These are phyloP conservation scores for Monosporozyma yasuniensis DNA, from an alignment of 805 yeast species.

Conservation along the genomic window DNA sequence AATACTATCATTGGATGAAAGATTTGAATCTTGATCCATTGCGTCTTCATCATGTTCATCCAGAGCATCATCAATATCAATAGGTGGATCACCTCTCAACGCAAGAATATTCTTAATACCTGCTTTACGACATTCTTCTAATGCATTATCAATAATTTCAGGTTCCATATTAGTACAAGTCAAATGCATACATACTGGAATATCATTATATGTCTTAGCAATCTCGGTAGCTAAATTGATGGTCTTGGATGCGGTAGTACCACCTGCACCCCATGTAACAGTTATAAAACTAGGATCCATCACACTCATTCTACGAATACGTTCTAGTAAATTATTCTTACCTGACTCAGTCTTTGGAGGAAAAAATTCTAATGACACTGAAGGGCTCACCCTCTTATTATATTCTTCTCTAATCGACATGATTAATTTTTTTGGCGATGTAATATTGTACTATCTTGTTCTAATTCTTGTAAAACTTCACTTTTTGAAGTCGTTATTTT, in stretches of 20 bases:
- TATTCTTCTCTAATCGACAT: constrained; percentile 41
- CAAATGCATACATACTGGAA: constrained; percentile 90
- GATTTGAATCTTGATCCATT: constrained; percentile 23
- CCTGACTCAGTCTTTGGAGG: constrained; percentile 96
- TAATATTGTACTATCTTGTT: too few relatives aligned
- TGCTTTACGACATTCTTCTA: constrained; percentile 55
- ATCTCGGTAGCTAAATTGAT: constrained; percentile 73
- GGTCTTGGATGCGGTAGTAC: constrained; percentile 82
- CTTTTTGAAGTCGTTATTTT: too few relatives aligned
- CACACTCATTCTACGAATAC: constrained; percentile 82
- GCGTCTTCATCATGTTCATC: constrained; percentile 31
- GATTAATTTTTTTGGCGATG: neutral
- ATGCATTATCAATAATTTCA: constrained; percentile 68
- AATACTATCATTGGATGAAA: neutral
- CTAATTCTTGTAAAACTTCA: too few relatives aligned
- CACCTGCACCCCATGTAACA: constrained; percentile 99
- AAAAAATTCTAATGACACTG: constrained; percentile 86
- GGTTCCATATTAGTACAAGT: constrained; percentile 92
- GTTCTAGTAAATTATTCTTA: constrained; percentile 69
- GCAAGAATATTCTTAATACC: constrained; percentile 89
- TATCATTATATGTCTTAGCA: constrained; percentile 52
- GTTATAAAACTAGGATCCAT: constrained; percentile 85
- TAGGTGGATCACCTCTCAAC: constrained; percentile 90
- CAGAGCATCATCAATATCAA: constrained; percentile 38
- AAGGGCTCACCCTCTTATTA: constrained; percentile 41